phyloP scores from a whole-genome alignment of 306 rosid genomes.

The Rosa lucieae region DNA sequence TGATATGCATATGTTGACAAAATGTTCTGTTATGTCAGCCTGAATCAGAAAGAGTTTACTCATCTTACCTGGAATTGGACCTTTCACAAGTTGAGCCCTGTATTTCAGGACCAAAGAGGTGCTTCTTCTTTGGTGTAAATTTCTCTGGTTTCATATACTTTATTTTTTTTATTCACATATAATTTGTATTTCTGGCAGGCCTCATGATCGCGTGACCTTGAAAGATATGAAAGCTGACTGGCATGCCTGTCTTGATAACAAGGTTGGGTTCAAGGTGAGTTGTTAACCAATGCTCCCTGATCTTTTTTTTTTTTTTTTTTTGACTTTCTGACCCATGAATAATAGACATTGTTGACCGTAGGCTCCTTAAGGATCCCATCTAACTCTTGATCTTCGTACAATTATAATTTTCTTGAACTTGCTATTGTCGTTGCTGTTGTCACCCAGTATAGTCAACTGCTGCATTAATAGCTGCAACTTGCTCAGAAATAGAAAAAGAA shows the following conservation, averaged over 20 bases:
- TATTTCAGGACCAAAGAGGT: slow-evolving; percentile 97
- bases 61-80: slow-evolving; percentile 84
- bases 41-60: slow-evolving; percentile 83
- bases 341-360: not conserved
- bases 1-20: slow-evolving; percentile 33
- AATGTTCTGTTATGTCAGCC: slow-evolving; percentile 52
- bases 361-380: not conserved
- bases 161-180: not conserved
- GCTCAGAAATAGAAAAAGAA: not conserved
- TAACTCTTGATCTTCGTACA: not conserved
- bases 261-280: slow-evolving; percentile 96
- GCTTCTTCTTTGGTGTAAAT: slow-evolving; percentile 23
- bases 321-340: not conserved
- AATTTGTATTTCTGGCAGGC: slow-evolving; percentile 42
- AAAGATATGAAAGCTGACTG: slow-evolving; percentile 93
- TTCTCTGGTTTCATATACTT: not conserved
- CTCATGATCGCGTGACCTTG: slow-evolving; percentile 86
- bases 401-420: not conserved
- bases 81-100: slow-evolving; percentile 84
- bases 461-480: not conserved
- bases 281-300: not conserved
- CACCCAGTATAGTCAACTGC: not conserved
- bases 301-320: not conserved
- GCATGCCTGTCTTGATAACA: slow-evolving; percentile 87
- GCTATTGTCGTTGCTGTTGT: not conserved